A percentile compares a stretch with the other conserved stretches of the same genome.
Conservation (phyloP, 148 eudicot genomes). For the Polygonum maritimum region DNA sequence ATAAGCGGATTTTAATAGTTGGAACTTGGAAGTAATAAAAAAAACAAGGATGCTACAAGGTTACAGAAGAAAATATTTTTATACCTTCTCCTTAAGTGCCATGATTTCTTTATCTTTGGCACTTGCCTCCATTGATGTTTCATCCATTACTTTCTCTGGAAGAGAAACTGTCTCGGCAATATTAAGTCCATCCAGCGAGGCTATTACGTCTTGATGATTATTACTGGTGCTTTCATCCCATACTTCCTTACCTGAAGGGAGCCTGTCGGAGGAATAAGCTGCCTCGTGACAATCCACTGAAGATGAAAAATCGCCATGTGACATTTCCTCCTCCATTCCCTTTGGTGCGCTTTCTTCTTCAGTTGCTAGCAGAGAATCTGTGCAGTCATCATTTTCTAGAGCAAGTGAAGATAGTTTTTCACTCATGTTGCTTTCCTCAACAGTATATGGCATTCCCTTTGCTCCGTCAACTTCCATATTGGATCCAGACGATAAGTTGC, state of each 20-base stretch:
- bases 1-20: conserved; percentile 6
- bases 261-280: conserved; percentile 18
- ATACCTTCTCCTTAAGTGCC: conserved; percentile 59
- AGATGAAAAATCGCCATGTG: conserved; percentile 16
- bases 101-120: conserved; percentile 32
- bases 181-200: background rate
- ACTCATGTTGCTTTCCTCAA: conserved; percentile 18
- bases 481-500: background rate
- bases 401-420: conserved; percentile 12
- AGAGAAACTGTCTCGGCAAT: conserved; percentile 8
- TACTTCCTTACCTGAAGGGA: conserved; percentile 14
- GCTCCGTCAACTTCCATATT: conserved; percentile 18
- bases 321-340: conserved; percentile 19
- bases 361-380: conserved; percentile 21
- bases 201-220: background rate
- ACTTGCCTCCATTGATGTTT: conserved; percentile 16
- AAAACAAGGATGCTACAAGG: background rate
- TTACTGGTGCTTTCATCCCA: conserved; percentile 20
- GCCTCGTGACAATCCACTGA: conserved; percentile 21
- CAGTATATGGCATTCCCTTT: conserved; percentile 17
- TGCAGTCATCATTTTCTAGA: conserved; percentile 20
- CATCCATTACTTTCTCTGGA: conserved; percentile 20
- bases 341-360: conserved; percentile 18
- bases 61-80: conserved; percentile 6
- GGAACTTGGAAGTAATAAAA: background rate